Percentiles rank a stretch among this genome's conserved stretches.
Conservation (phyloP, 192 early-diverging fungal genomes). For the Lunasporangiospora selenospora region DNA sequence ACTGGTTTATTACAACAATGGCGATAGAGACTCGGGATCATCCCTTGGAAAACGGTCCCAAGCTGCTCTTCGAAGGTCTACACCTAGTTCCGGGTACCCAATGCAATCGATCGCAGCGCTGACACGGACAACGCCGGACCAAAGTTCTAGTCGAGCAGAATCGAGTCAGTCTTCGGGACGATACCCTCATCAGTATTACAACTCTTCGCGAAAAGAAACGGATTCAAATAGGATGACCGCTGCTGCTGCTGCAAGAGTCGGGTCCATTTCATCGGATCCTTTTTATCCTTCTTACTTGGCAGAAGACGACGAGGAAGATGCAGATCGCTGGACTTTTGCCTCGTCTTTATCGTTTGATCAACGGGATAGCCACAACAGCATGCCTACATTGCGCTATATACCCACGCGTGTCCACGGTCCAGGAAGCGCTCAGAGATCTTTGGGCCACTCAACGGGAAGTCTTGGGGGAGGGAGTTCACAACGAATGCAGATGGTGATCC, state of each 20-base stretch:
- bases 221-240: conserved; percentile 8
- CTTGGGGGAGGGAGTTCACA: conserved; percentile 20
- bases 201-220: not conserved
- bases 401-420: conserved; percentile 36
- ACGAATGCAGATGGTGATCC: conserved; percentile 24
- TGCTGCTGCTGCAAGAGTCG: conserved; percentile 6
- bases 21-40: conserved; percentile 16
- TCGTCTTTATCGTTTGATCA: conserved; percentile 47
- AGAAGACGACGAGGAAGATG: conserved; percentile 49
- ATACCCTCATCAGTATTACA: not conserved
- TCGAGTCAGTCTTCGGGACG: conserved; percentile 29
- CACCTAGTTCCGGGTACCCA: conserved; percentile 11
- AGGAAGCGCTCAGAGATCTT: conserved; percentile 19
- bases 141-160: conserved; percentile 5
- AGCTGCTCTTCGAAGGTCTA: not conserved
- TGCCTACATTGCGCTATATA: conserved; percentile 47
- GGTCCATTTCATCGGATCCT: conserved; percentile 33
- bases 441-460: conserved; percentile 38
- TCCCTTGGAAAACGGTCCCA: conserved; percentile 13
- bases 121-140: not conserved
- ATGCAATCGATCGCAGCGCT: conserved; percentile 28
- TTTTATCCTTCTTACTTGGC: conserved; percentile 43
- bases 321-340: conserved; percentile 51
- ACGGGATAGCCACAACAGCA: conserved; percentile 22
- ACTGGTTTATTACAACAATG: conserved; percentile 5